Evolutionary conservation across 2,329 filamentous ascomycete genomes (phyloP), one percentile per base, ranked within the genome.

Genomic region (Coleophoma eucalyptorum): DNA sequence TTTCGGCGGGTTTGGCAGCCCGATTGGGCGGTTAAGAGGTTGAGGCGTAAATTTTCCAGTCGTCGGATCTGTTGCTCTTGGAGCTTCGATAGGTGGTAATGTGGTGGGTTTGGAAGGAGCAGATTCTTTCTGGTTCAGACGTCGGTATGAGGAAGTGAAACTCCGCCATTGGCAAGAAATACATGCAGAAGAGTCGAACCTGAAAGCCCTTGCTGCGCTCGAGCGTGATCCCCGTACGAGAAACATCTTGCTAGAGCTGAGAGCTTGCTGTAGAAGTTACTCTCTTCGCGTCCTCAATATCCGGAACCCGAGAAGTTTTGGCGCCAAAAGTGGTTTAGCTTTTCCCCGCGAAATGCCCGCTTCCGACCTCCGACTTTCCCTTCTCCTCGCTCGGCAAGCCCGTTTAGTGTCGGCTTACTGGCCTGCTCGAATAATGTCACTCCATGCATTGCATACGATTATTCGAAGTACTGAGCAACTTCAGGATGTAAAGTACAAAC

Each of bases 1-100:
- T 51, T 77, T 72, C 0, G 94, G 94, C 2, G 91, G 87, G 35
- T 81, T 71, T 11, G 78, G 76, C 69, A 96, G 83, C 55, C 94
- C 94, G 58, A 99, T 93, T 13, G 94, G 93, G 35, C 90, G 83
- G 37, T 76, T 70, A 40, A 88, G 71, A 16, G 77, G 78, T 60
- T 75, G 78, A 5, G 83, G 83, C 10, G 73, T 79, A 62, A 86
- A 87, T 31, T 73, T 65, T 2, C 76, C 69, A 26, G 76, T 61
- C 15, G 74, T 73, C 65, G 77, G 78, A 60, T 83, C 83, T 58
- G 83, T 84, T 26, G 76, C 73, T 55, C 81, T 73, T 11, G 83
- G 83, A 5, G 81, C 83, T 58, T 78, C 80, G 35, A 83, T 69
- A 5, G 75, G 69, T 15, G 74, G 73, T 34, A 71, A 59, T 46